Evolutionary conservation across 2,329 filamentous ascomycete genomes (phyloP).

Genomic region (Byssoonygena ceratinophila): DNA sequence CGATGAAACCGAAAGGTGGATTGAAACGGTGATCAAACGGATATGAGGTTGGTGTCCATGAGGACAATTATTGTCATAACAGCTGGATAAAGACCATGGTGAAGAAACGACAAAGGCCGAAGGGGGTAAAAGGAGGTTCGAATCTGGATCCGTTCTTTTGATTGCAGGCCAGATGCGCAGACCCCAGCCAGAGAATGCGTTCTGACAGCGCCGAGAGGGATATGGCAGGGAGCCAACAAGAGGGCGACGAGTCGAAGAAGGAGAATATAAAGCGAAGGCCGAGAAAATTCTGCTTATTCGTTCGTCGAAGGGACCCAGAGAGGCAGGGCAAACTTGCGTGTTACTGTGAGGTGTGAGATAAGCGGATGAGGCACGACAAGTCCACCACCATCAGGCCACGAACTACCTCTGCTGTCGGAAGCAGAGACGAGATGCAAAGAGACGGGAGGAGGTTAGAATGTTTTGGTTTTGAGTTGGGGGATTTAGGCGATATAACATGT

Average conservation of each 20-base stretch:
- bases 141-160: neutral
- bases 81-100: constrained; percentile 28
- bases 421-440: neutral
- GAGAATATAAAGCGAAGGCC: neutral
- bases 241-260: neutral
- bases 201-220: neutral
- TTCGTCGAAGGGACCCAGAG: neutral
- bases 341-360: neutral
- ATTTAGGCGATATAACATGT: constrained; percentile 7
- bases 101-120: constrained; percentile 10
- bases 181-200: neutral
- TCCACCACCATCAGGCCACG: neutral
- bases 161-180: constrained; percentile 2
- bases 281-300: constrained; percentile 6
- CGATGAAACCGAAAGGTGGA: neutral
- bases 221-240: neutral
- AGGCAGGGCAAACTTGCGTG: constrained; percentile 2
- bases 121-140: neutral
- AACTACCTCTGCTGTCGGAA: neutral
- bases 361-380: neutral
- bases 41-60: constrained; percentile 24
- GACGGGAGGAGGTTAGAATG: constrained; percentile 12
- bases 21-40: constrained; percentile 13
- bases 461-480: neutral
- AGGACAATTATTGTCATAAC: constrained; percentile 37